Evolutionary conservation across 2,329 filamentous ascomycete species (phyloP), one percentile per base, ranked within the genome.

Genomic region (Neonectria neomacrospora): DNA sequence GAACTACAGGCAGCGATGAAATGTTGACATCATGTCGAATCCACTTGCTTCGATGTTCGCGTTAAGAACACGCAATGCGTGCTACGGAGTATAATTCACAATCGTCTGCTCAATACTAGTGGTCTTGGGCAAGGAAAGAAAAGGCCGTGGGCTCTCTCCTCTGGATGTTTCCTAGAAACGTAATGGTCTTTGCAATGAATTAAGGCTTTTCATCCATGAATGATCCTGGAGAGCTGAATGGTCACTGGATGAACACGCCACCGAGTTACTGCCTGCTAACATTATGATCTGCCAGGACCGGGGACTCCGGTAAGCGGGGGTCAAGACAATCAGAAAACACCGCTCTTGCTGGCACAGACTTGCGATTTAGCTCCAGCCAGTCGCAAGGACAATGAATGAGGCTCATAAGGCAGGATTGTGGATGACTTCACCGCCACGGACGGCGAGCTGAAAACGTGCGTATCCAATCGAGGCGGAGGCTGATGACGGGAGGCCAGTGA

Each of bases 361-460:
- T 12, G 47, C 2, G 30, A 5, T 20, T 14, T 14, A 50, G 47
- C 30, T 28, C 11, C 18, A n/a, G 39, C 20, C 22, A 39, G 12
- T 23, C n/a, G 16, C 41, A 22, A 37, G 41, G 16, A 23, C 23
- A 50, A 48, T 42, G 50, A 50, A 48, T 42, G 50, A 54, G 47
- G 39, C 54, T 62, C 9, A 20, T 62, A 5, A 20, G 34, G 47
- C 45, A 22, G 30, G 11, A 28, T 22, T 28, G 48, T 28, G 42
- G 32, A 62, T 34, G 60, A 57, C 20, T 28, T 57, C 59, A 57
- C 54, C 48, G 59, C 59, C 59, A 62, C 60, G 11, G 9, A 41
- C n/a, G 5, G 20, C 5, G 41, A 62, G 60, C 60, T 62, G 54
- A 62, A 18, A 23, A 18, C 37, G 14, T 34, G 30, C 18, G 37